Evolutionary conservation across 257 asterid species (phyloP), one percentile per base, ranked within the genome.

Genomic region (Orobanche coerulescens): DNA sequence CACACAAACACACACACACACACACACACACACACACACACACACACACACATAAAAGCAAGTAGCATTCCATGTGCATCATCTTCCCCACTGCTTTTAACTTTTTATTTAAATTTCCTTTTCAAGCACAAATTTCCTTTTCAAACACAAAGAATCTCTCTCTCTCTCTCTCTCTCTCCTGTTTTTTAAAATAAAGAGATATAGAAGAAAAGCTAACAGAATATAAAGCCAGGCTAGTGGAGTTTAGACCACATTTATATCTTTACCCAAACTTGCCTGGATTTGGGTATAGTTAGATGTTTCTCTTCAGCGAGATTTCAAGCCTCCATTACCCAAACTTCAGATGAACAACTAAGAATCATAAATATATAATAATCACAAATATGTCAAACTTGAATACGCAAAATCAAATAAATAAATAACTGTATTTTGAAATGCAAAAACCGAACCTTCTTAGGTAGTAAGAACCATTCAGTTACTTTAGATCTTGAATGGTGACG

Each of bases 41-140:
- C n/a, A n/a, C n/a, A n/a, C n/a, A n/a, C n/a, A n/a, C n/a, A n/a
- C n/a, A 59, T 64, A 52, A 67, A 76, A 68, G 65, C 80, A 69
- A 77, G 50, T 73, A 81, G 76, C 95, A 85, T 61, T 75, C 85
- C 95, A 88, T 88, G 96, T 88, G 95, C 94, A 62, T 80, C 77
- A 68, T 83, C 89, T 67, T 71, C 82, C 87, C 84, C 85, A 70
- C 85, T 57, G 69, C 65, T 25, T 55, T 66, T 59, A 42, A 67
- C 51, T 66, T 67, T 14, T 53, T n/a, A n/a, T 52, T 72, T 26
- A 4, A 55, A 70, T 58, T 72, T 64, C 48, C 30, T 65, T 68
- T 51, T 23, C 66, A 43, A 53, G 46, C 56, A 49, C 13, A 8
- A 55, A 72, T 58, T 74, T 64, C 50, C 23, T 62, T 69, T 43